Evolutionary conservation across 768 basidiomycete genomes (phyloP), one percentile per base, ranked within the genome.

Genomic region (Pleurotus sapidus): DNA sequence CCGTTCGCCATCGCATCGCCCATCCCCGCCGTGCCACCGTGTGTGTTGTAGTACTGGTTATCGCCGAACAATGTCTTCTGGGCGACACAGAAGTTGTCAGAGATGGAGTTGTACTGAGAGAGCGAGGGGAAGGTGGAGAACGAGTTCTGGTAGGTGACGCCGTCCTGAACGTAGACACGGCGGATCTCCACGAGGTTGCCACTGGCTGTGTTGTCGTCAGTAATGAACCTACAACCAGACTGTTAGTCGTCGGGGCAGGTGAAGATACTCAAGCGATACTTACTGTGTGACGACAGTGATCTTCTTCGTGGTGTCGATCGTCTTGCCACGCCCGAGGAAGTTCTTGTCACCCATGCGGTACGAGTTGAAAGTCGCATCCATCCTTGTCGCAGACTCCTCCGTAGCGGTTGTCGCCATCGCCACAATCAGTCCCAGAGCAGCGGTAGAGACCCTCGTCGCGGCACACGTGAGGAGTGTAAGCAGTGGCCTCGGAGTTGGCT

Each of bases 311-410:
- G 76, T 74, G 69, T 78, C 69, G 68, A 78, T 69, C 57, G 70
- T 76, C 61, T 60, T 56, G 57, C 74, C 72, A 8, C 62, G 60
- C 18, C 77, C 77, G 67, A 71, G 71, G 72, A 77, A 79, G 50
- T 61, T 58, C 55, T 62, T 49, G 61, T 63, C 72, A 7, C 30
- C 30, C 30, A 34, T 34, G 9, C 30, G 30, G 30, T 9, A 34
- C 30, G 30, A 34, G 30, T 78, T 79, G 75, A 77, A 77, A 79
- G 61, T 78, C 77, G 66, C 77, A 79, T 46, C 77, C 77, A 60
- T 73, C 74, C 57, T 67, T 64, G 65, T 78, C 77, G 65, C 77
- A 79, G 43, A 74, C 65, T 43, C 73, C 71, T 14, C 30, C 27
- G 37, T 51, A 34, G 5, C 46, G 15, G 46, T 24, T 24, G 14